Evolutionary conservation across 345 rosid genomes (phyloP).

Genomic region (Tarenaya hassleriana): DNA sequence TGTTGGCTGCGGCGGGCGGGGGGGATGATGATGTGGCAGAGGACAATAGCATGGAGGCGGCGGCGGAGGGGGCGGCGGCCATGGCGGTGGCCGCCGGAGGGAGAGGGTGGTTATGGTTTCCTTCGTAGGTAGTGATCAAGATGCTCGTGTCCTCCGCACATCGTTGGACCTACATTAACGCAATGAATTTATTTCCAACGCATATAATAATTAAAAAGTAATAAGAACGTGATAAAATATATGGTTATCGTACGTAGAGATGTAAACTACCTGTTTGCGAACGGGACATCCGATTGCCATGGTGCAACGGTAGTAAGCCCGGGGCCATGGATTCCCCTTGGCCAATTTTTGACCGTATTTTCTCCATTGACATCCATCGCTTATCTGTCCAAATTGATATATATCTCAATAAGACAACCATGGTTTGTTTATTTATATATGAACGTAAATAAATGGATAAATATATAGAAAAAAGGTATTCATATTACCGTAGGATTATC

Average conservation of each 20-base stretch:
- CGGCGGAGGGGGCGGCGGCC: slow-evolving; percentile 88
- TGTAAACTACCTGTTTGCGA: slow-evolving; percentile 53
- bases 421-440: not conserved
- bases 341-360: slow-evolving; percentile 84
- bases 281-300: slow-evolving; percentile 85
- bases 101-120: slow-evolving; percentile 91
- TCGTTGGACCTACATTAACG: slow-evolving; percentile 69
- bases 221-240: not conserved
- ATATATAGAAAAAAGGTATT: not conserved
- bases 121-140: slow-evolving; percentile 87
- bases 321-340: slow-evolving; percentile 80
- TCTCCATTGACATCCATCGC: slow-evolving; percentile 86
- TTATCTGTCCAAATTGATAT: slow-evolving; percentile 30
- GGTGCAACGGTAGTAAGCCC: slow-evolving; percentile 81
- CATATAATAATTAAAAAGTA: not conserved
- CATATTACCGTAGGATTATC: slow-evolving; percentile 40
- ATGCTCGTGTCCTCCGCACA: slow-evolving; percentile 76
- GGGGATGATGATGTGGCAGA: slow-evolving; percentile 22
- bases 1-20: not conserved
- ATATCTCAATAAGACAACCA: not conserved
- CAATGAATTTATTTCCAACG: not conserved
- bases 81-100: slow-evolving; percentile 85
- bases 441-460: not conserved
- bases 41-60: slow-evolving; percentile 79
- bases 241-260: not conserved